These are phyloP conservation scores for Phytophthora pistaciae DNA, from an alignment of 352 stramenopile species.

Conservation along the genomic window DNA sequence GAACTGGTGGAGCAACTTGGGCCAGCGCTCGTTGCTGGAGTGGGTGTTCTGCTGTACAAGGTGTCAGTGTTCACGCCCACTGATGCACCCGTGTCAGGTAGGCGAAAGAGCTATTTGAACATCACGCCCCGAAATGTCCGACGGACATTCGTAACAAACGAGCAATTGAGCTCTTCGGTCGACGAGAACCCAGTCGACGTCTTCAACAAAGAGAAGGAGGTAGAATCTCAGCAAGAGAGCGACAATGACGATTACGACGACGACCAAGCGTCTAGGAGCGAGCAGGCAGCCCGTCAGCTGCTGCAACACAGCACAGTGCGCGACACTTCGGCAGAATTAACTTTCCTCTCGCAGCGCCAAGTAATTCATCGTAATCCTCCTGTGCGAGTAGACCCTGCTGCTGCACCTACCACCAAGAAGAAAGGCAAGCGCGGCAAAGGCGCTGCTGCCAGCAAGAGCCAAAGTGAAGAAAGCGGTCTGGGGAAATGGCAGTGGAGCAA, in stretches of 20 bases:
- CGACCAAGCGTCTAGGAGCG: constrained; percentile 31
- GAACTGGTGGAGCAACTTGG: constrained; percentile 81
- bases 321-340: constrained; percentile 74
- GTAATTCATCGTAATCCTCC: constrained; percentile 81
- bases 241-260: constrained; percentile 44
- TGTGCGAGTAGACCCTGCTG: constrained; percentile 40
- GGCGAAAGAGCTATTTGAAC: constrained; percentile 74
- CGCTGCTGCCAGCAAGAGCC: constrained; percentile 15
- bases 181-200: constrained; percentile 46
- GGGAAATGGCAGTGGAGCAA: constrained; percentile 77
- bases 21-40: constrained; percentile 55
- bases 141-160: constrained; percentile 56
- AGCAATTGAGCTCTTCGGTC: constrained; percentile 21
- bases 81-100: constrained; percentile 51
- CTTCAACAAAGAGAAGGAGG: constrained; percentile 66
- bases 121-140: constrained; percentile 74
- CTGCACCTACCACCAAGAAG: constrained; percentile 26
- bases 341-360: constrained; percentile 81
- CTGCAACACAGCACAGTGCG: constrained; percentile 59
- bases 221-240: constrained; percentile 41
- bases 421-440: constrained; percentile 51
- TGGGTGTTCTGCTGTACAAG: constrained; percentile 68
- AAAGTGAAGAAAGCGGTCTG: constrained; percentile 48
- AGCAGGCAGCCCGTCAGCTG: constrained; percentile 36
- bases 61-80: constrained; percentile 77